Evolutionary conservation across 1,284 basidiomycete species (phyloP), one percentile per base, ranked within the genome.

Genomic region (Farysia itapuensis): DNA sequence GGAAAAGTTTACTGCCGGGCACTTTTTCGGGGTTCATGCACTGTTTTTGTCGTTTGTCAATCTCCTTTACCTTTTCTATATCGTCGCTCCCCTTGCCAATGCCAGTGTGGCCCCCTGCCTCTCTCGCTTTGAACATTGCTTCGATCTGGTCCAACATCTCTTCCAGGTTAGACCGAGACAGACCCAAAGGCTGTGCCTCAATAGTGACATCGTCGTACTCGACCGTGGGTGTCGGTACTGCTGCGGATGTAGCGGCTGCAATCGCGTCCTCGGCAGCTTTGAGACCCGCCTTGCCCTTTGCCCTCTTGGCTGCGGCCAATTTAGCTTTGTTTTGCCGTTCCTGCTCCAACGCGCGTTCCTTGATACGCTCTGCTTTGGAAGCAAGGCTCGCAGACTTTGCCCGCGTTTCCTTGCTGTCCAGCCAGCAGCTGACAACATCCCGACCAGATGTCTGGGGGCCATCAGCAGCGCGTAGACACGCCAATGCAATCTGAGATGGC

Each of bases 401-500:
- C 1, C 19, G 13, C 5, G 29, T 2, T 13, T 46, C 43, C 40
- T 67, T 70, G 1, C 32, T 44, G 15, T 43, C 54, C 5, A 78
- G 48, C 89, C 86, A 97, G 56, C 80, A 81, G 20, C 81, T 77
- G 1, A 86, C 84, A 8, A 90, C 75, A 1, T 81, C 75, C 1
- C 84, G 39, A 1, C 64, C 56, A 18, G 0, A n/a, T 29, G 1
- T 20, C 11, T 11, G 12, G 13, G 8, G 9, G 30, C 9, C 18
- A n/a, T 40, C 37, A 3, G 46, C 28, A 2, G 32, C 35, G 4
- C 60, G 15, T 1, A 92, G 80, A 31, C 86, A 85, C 1, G 90
- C 88, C n/a, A 95, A 81, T 0, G 90, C 90, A 64, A 98, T 93
- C 79, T 97, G 94, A 3, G 90, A 86, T 0, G 94, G 93, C 5